Conservation (phyloP, 805 yeast genomes). For the Hyphopichia homilentoma region DNA sequence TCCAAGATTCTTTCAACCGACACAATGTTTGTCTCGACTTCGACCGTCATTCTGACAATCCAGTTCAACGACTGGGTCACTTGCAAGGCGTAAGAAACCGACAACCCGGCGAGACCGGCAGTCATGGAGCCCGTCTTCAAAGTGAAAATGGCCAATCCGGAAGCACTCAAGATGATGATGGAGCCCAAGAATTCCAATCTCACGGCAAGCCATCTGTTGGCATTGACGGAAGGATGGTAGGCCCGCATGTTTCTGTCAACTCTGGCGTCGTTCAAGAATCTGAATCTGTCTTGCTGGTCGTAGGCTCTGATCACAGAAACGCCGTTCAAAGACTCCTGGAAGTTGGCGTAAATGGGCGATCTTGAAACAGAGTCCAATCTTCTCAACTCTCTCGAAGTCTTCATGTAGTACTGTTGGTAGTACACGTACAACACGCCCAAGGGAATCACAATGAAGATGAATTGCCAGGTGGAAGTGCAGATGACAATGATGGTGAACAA, state of each 20-base stretch:
- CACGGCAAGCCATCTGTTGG: constrained; percentile 97
- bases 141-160: constrained; percentile 73
- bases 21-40: constrained; percentile 95
- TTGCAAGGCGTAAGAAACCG: constrained; percentile 89
- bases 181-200: constrained; percentile 91
- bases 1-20: constrained; percentile 94
- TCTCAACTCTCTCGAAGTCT: constrained; percentile 77
- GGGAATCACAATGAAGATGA: constrained; percentile 70
- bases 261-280: constrained; percentile 59
- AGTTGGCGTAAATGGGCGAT: constrained; percentile 80
- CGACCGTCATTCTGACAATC: constrained; percentile 99
- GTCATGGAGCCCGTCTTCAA: constrained; percentile 65
- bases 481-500: constrained; percentile 76
- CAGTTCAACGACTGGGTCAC: constrained; percentile 91
- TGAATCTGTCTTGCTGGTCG: constrained; percentile 60
- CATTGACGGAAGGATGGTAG: constrained; percentile 84
- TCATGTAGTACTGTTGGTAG: constrained; percentile 73
- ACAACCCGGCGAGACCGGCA: constrained; percentile 91
- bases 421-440: constrained; percentile 58
- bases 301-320: constrained; percentile 74
- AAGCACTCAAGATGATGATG: constrained; percentile 78
- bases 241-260: constrained; percentile 90
- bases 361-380: constrained; percentile 76
- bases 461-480: constrained; percentile 83
- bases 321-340: constrained; percentile 78